phyloP scores from a whole-genome alignment of 306 rosid species.

The Delonix regia region DNA sequence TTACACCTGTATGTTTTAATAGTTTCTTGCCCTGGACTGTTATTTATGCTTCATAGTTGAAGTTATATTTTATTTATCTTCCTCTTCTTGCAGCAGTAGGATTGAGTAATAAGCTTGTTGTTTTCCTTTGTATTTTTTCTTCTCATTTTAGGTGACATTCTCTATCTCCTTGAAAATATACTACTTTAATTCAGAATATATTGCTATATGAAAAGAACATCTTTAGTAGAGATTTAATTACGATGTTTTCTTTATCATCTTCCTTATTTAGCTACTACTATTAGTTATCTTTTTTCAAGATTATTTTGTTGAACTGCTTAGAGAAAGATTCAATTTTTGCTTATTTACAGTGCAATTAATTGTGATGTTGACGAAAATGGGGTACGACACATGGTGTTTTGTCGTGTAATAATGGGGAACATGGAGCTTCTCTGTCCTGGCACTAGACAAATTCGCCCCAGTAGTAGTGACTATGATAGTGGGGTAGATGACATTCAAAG shows the following conservation, averaged over 20 bases:
- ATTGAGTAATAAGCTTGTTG: background rate
- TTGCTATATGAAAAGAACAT: background rate
- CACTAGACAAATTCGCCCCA: conserved; percentile 59
- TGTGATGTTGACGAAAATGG: conserved; percentile 74
- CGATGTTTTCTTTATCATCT: conserved; percentile 16
- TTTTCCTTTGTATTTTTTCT: background rate
- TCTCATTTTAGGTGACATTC: background rate
- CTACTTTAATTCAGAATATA: background rate
- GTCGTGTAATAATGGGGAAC: conserved; percentile 74
- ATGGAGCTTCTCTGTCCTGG: conserved; percentile 59
- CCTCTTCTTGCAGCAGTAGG: conserved; percentile 12
- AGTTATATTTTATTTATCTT: conserved; percentile 5
- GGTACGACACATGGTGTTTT: conserved; percentile 56
- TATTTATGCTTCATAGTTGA: conserved; percentile 2
- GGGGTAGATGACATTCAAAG: conserved; percentile 65
- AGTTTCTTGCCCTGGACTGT: conserved; percentile 2
- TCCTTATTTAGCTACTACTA: background rate
- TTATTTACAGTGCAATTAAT: conserved; percentile 54
- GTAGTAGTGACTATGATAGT: conserved; percentile 65
- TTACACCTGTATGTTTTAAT: background rate
- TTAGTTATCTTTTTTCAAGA: conserved; percentile 24
- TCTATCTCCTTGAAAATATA: background rate
- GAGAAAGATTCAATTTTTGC: conserved; percentile 36
- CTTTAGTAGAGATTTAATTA: background rate
- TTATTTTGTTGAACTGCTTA: conserved; percentile 20